Conservation (phyloP, 768 basidiomycete species). For the Suillus alpinus region DNA sequence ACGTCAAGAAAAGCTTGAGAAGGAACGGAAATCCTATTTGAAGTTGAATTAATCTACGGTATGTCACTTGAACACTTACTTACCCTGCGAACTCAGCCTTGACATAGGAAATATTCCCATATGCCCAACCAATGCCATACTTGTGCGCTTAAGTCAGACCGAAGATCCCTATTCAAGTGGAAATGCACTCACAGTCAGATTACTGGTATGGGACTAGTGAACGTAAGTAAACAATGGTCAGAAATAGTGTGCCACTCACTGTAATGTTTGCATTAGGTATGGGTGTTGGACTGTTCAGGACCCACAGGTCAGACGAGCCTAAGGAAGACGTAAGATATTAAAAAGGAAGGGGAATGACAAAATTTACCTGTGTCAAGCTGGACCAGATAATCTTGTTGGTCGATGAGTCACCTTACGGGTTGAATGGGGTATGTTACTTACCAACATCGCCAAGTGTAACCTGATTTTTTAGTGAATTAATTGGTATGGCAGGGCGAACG, state of each 20-base stretch:
- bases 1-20: conserved; percentile 73
- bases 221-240: conserved; percentile 4
- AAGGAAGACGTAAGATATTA: neutral
- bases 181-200: conserved; percentile 52
- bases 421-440: conserved; percentile 31
- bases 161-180: neutral
- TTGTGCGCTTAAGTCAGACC: conserved; percentile 22
- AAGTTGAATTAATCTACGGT: conserved; percentile 2
- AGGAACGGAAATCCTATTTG: conserved; percentile 54
- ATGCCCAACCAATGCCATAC: conserved; percentile 84
- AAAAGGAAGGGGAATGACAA: neutral
- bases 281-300: conserved; percentile 45
- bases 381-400: conserved; percentile 56
- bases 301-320: conserved; percentile 67
- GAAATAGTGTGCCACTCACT: conserved; percentile 34
- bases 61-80: conserved; percentile 16
- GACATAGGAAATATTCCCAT: conserved; percentile 61
- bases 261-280: conserved; percentile 48
- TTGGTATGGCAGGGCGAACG: neutral
- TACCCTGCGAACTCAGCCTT: conserved; percentile 71
- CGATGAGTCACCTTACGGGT: conserved; percentile 7
- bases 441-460: conserved; percentile 63
- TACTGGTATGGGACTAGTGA: conserved; percentile 44
- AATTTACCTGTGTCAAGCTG: conserved; percentile 76
- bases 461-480: conserved; percentile 32